phyloP scores from a whole-genome alignment of 257 asterid species.

The Marsdenia floribunda region DNA sequence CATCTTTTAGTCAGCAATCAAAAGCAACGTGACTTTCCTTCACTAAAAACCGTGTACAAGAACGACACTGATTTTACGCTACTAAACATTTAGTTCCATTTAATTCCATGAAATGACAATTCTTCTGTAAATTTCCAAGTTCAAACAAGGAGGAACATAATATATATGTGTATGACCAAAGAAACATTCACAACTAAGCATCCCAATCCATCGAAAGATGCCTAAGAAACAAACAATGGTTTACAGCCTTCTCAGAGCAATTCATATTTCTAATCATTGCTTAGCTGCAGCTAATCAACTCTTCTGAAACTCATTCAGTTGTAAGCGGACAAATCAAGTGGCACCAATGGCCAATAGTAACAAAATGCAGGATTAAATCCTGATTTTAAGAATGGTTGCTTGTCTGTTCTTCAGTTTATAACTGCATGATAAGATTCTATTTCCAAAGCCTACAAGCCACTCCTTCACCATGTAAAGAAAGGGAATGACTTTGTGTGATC shows the following conservation, averaged over 20 bases:
- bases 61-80: not conserved
- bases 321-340: not conserved
- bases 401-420: not conserved
- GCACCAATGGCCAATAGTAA: not conserved
- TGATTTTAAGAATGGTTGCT: not conserved
- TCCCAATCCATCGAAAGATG: not conserved
- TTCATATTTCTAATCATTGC: not conserved
- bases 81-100: not conserved
- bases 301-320: not conserved
- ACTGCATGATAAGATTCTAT: not conserved
- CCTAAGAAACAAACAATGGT: slow-evolving; percentile 2
- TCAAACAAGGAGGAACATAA: not conserved
- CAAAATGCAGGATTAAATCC: not conserved
- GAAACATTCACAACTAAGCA: not conserved
- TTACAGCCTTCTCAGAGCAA: not conserved
- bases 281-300: not conserved
- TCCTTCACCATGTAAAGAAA: not conserved
- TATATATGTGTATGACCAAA: not conserved
- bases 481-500: not conserved
- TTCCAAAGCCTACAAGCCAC: not conserved
- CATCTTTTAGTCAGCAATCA: not conserved
- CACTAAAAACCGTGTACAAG: not conserved
- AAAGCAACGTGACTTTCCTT: not conserved
- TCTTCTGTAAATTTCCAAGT: not conserved
- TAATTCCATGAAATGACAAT: not conserved